Base-by-base conservation (phyloP, 352 stramenopile species). In the Nothophytophthora sp. region DNA sequence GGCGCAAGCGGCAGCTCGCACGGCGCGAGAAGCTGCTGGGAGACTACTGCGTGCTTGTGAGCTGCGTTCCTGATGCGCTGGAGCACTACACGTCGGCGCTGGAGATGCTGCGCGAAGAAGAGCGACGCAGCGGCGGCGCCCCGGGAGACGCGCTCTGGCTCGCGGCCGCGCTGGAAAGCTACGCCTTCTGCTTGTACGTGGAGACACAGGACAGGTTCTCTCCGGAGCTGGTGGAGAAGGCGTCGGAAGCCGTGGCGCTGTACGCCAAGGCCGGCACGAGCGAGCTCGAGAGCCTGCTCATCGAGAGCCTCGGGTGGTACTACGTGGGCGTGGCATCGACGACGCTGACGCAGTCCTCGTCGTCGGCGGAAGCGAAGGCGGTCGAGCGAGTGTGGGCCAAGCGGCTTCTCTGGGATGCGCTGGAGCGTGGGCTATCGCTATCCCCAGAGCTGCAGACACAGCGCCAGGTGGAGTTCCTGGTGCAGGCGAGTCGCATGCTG, bases 21-120 rank as follows among this genome's bases (percentile, higher is more conserved):
- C 76, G 86, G 2, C 69, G 89, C 12, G 60, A 80, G 8, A 95
- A 95, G 45, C 73, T 95, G 19, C 71, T 92, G 46, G 86, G 81
- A 0, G 86, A 95, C 47, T 95, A 91, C 53, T 74, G 73, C 10
- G 60, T 89, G 27, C 67, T 95, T 2, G 58, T 92, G 20, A 70
- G 66, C 28, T 91, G 79, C 25, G 28, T 89, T 4, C 69, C 76
- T 1, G 77, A 88, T 23, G 86, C 86, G 1, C 25, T 89, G 10
- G 73, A 90, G 33, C 83, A 90, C 47, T 95, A 94, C 42, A 54
- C 70, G 0, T 41, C 70, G 0, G 83, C 82, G 8, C 68, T 94
- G 5, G 83, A 95, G 33, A 66, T 92, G 50, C 57, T 95, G 11
- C 67, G 73, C 0, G 83, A 95, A 25, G 82, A 93, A 58, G 86